Conservation (phyloP, 108 stramenopile species). For the Cafeteria roenbergensis region DNA sequence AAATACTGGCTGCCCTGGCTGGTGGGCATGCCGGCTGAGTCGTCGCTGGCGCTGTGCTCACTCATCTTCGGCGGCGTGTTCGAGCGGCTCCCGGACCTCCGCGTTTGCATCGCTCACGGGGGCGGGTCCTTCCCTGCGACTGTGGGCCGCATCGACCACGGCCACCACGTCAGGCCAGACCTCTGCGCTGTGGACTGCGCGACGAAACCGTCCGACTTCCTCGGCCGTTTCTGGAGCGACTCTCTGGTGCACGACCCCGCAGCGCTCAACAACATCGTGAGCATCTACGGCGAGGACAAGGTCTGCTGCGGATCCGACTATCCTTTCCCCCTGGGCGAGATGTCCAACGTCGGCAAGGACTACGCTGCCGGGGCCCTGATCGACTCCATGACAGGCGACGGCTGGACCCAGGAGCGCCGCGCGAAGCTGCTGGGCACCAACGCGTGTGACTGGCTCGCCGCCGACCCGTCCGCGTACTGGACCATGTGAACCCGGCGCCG, state of each 20-base stretch:
- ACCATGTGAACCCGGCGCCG: too few relatives aligned
- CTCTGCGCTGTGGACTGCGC: not conserved
- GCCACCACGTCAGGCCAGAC: slow-evolving; percentile 8
- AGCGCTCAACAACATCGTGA: not conserved
- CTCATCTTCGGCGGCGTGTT: slow-evolving; percentile 19
- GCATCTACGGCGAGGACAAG: slow-evolving; percentile 3
- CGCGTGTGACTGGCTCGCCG: not conserved
- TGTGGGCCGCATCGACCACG: slow-evolving; percentile 15
- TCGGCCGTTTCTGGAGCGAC: slow-evolving; percentile 1
- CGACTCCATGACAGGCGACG: slow-evolving; percentile 1
- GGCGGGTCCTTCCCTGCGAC: slow-evolving; percentile 12
- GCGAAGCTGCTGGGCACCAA: not conserved
- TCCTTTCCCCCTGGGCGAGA: slow-evolving; percentile 18
- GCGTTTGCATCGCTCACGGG: slow-evolving; percentile 19
- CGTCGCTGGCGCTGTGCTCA: slow-evolving; percentile 6
- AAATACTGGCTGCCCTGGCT: slow-evolving; percentile 13
- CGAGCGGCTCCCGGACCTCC: slow-evolving; percentile 15
- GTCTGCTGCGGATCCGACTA: slow-evolving; percentile 21
- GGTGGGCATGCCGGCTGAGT: slow-evolving; percentile 22
- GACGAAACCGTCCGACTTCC: not conserved
- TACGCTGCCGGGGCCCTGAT: not conserved
- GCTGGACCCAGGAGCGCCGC: not conserved
- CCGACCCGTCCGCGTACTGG: too few relatives aligned
- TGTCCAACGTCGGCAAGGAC: not conserved
- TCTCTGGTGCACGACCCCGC: slow-evolving; percentile 11